Evolutionary conservation across 2,329 filamentous ascomycete genomes (phyloP).

Genomic region (Myriosclerotinia duriaeana): DNA sequence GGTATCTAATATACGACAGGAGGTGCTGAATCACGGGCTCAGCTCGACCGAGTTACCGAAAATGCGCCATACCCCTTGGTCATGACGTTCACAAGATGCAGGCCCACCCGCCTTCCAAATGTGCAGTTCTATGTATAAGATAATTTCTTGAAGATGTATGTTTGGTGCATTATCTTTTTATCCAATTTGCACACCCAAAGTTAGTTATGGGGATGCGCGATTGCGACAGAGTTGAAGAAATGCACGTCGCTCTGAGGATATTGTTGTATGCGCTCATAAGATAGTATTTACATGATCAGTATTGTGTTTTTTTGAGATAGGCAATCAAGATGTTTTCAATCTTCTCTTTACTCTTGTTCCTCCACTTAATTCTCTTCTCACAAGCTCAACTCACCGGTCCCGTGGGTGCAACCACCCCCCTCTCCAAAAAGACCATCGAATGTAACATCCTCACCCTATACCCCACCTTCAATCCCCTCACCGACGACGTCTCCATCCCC

Average conservation of each 20-base stretch:
- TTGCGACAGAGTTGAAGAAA: not conserved
- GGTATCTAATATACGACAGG: not conserved
- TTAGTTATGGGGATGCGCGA: not conserved
- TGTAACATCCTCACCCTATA: conserved; percentile 42
- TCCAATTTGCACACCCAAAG: not conserved
- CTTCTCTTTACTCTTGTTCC: not conserved
- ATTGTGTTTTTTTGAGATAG: not conserved
- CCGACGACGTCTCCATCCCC: conserved; percentile 39
- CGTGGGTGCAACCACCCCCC: conserved; percentile 38
- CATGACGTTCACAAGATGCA: conserved; percentile 6
- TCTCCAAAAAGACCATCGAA: conserved; percentile 36
- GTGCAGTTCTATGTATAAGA: not conserved
- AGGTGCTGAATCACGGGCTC: not conserved
- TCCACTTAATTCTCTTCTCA: conserved; percentile 1
- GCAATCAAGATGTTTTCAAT: conserved; percentile 19
- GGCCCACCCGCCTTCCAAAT: not conserved
- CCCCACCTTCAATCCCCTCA: conserved; percentile 29
- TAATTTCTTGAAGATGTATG: not conserved
- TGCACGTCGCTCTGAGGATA: not conserved
- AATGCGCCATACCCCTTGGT: not conserved
- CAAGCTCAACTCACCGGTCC: conserved; percentile 18
- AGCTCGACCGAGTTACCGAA: conserved; percentile 6
- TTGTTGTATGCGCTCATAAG: not conserved
- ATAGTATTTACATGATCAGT: not conserved
- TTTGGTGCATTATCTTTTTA: conserved; percentile 15